Conservation (phyloP, 2,329 filamentous ascomycete species). For the Phyllachora maydis region DNA sequence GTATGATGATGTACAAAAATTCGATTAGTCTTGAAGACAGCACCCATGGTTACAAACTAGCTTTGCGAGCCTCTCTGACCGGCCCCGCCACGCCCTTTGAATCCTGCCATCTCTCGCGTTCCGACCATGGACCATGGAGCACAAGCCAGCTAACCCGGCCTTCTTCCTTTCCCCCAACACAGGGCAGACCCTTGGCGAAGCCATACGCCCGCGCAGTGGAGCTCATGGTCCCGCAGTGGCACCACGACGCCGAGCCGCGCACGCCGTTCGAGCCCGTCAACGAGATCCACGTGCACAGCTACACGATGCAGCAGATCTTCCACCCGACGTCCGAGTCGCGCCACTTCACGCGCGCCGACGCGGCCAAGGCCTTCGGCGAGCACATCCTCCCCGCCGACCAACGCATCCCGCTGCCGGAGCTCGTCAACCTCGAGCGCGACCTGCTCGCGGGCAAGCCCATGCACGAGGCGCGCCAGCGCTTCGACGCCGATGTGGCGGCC, state of each 20-base stretch:
- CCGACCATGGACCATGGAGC: background rate
- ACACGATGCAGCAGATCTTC: slow-evolving; percentile 44
- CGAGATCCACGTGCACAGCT: slow-evolving; percentile 39
- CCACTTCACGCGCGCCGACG: slow-evolving; percentile 41
- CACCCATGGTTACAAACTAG: slow-evolving; percentile 65
- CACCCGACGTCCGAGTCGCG: slow-evolving; percentile 41
- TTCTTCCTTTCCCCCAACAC: slow-evolving; percentile 2
- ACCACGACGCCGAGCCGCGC: slow-evolving; percentile 24
- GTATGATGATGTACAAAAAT: slow-evolving; percentile 47
- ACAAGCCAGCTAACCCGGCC: slow-evolving; percentile 1
- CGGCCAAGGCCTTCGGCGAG: slow-evolving; percentile 41
- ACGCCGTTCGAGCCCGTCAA: slow-evolving; percentile 37
- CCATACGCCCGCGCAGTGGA: slow-evolving; percentile 62
- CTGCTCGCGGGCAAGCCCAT: slow-evolving; percentile 14
- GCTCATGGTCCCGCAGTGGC: slow-evolving; percentile 57
- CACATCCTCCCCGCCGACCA: slow-evolving; percentile 37
- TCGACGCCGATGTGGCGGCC: slow-evolving; percentile 18
- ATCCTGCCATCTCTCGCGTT: slow-evolving; percentile 3
- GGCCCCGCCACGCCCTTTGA: slow-evolving; percentile 5
- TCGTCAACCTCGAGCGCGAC: slow-evolving; percentile 33
- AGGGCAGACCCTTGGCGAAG: slow-evolving; percentile 59
- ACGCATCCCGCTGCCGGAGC: slow-evolving; percentile 40
- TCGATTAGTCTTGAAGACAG: slow-evolving; percentile 99
- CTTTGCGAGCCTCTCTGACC: slow-evolving; percentile 59
- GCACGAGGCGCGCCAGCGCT: slow-evolving; percentile 16